A percentile compares a stretch with the other conserved stretches of the same genome.
Evolutionary conservation across 78 protist species (phyloP).

Genomic region (Pigoraptor vietnamica): DNA sequence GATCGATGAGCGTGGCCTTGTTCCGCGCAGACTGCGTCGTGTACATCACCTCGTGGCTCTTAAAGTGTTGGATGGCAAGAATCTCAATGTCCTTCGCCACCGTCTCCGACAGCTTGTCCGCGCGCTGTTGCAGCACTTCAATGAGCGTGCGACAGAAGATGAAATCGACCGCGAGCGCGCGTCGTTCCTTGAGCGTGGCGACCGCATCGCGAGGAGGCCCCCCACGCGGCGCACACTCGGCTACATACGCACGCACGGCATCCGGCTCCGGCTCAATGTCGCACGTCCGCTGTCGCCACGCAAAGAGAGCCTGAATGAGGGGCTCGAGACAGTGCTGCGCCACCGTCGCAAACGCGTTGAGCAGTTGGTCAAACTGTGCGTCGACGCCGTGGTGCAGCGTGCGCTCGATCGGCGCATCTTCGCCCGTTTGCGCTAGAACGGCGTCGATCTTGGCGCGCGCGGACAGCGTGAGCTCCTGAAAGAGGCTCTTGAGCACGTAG

Average conservation of each 20-base stretch:
- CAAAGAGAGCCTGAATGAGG: neutral
- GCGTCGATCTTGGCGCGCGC: neutral
- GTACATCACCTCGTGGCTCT: neutral
- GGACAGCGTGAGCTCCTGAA: neutral
- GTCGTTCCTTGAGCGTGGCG: neutral
- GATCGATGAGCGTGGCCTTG: neutral
- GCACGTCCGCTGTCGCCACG: neutral
- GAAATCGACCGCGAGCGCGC: neutral
- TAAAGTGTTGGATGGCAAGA: neutral
- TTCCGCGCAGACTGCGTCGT: neutral
- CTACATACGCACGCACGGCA: neutral
- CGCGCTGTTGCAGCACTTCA: neutral
- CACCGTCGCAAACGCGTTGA: neutral
- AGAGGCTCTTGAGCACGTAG: neutral
- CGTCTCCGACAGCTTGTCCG: neutral
- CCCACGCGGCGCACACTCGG: neutral
- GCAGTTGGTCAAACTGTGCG: neutral
- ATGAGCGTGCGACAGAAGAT: neutral
- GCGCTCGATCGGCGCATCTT: neutral
- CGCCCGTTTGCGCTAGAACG: neutral
- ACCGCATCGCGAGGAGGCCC: neutral
- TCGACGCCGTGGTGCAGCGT: neutral
- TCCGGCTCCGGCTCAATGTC: neutral
- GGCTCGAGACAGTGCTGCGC: neutral
- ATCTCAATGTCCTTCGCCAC: neutral